A percentile compares a stretch with the other conserved stretches of the same genome.
Conservation (phyloP, 2,329 filamentous ascomycete species). For the Botrytis fragariae region DNA sequence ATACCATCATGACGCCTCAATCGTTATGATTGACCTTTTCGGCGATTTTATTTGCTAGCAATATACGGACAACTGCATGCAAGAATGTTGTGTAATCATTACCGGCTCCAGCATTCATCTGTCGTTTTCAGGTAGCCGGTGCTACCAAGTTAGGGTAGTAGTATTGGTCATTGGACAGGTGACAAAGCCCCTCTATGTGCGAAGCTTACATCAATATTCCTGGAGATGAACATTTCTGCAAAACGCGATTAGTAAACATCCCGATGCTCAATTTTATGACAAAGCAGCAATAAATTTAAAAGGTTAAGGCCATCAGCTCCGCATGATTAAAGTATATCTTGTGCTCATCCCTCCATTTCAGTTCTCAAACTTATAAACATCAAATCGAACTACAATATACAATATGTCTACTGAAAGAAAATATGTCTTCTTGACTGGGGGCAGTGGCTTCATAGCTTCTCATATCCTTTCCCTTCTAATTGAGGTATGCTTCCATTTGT, state of each 20-base stretch:
- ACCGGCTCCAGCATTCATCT: background rate
- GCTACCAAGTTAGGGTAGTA: background rate
- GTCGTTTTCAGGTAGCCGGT: background rate
- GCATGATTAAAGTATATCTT: background rate
- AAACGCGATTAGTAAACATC: background rate
- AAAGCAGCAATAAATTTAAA: background rate
- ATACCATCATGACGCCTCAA: background rate
- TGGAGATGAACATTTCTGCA: background rate
- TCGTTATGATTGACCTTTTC: background rate
- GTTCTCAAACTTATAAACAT: background rate
- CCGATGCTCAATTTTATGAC: background rate
- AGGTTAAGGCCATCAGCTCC: background rate
- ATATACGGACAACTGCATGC: background rate
- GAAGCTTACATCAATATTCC: background rate
- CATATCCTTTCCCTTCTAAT: conserved; percentile 44
- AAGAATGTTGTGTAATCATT: background rate
- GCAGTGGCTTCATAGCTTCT: conserved; percentile 50
- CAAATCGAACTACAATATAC: background rate
- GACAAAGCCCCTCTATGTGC: background rate
- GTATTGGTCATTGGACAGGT: background rate
- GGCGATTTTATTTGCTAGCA: background rate
- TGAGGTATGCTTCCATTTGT: conserved; percentile 11
- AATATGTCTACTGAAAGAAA: conserved; percentile 17
- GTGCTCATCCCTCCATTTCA: background rate
- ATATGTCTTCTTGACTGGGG: conserved; percentile 34